Conservation (phyloP, 2,329 filamentous ascomycete genomes). For the Pseudocercospora fuligena region DNA sequence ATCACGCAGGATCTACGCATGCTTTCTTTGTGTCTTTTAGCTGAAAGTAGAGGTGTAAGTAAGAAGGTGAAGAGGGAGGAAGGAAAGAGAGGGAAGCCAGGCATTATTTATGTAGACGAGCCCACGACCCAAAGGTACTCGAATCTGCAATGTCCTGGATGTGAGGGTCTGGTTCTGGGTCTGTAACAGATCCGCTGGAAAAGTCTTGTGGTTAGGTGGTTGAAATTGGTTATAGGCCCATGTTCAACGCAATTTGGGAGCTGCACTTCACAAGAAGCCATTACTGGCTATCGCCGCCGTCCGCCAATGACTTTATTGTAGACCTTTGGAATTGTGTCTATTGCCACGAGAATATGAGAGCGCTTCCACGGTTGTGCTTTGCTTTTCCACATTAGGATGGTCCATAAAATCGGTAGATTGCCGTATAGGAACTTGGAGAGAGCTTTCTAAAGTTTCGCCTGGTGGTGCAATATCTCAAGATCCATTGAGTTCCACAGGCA, state of each 20-base stretch:
- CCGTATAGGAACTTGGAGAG: not conserved
- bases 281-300: not conserved
- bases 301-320: not conserved
- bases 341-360: not conserved
- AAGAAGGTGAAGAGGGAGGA: too few relatives aligned
- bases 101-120: not conserved
- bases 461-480: not conserved
- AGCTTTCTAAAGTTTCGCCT: not conserved
- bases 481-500: not conserved
- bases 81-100: too few relatives aligned
- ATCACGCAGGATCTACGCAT: not conserved
- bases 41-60: too few relatives aligned
- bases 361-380: not conserved
- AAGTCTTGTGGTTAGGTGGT: not conserved
- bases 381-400: not conserved
- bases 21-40: not conserved
- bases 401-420: not conserved
- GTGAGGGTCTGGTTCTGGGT: not conserved
- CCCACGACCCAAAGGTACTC: not conserved
- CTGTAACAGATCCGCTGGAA: not conserved
- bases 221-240: not conserved
- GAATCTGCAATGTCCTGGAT: not conserved
- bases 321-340: not conserved
- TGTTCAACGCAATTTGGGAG: not conserved
- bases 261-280: not conserved